phyloP scores from a whole-genome alignment of 805 yeast genomes.

The Yarrowia alimentaria region DNA sequence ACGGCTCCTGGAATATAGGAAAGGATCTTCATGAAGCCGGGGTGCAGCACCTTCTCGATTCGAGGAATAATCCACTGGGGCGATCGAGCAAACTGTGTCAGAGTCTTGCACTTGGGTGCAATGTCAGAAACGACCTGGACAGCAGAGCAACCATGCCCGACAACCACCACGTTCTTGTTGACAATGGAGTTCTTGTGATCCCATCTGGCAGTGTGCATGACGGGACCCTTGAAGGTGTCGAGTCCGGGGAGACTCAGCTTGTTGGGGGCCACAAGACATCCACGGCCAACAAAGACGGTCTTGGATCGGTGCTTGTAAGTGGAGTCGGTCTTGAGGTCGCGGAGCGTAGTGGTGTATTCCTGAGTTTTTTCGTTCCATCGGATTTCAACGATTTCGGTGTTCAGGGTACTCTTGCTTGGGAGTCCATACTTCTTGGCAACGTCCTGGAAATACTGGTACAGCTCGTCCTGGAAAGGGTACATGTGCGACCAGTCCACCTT shows the following conservation, averaged over 20 bases:
- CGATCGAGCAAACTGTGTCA: slow-evolving; percentile 32
- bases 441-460: slow-evolving; percentile 26
- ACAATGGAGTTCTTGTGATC: slow-evolving; percentile 25
- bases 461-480: slow-evolving; percentile 28
- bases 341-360: slow-evolving; percentile 1
- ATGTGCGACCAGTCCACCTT: slow-evolving; percentile 28
- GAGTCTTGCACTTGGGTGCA: slow-evolving; percentile 29
- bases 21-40: slow-evolving; percentile 12
- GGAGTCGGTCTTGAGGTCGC: slow-evolving; percentile 2
- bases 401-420: slow-evolving; percentile 7
- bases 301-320: slow-evolving; percentile 11
- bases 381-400: slow-evolving; percentile 22
- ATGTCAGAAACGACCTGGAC: slow-evolving; percentile 31
- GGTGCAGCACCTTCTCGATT: slow-evolving; percentile 11
- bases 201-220: slow-evolving; percentile 29
- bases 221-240: slow-evolving; percentile 24
- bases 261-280: slow-evolving; percentile 25
- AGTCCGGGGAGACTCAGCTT: slow-evolving; percentile 16
- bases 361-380: slow-evolving; percentile 20
- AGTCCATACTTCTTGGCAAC: slow-evolving; percentile 21
- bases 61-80: slow-evolving; percentile 32
- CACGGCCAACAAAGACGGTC: slow-evolving; percentile 18
- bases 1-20: slow-evolving; percentile 14
- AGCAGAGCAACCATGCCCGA: slow-evolving; percentile 34
- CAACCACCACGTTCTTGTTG: slow-evolving; percentile 31